Percentiles rank a stretch among this genome's conserved stretches.
phyloP scores from a whole-genome alignment of 345 rosid genomes.

The Bruguiera gymnorhiza region DNA sequence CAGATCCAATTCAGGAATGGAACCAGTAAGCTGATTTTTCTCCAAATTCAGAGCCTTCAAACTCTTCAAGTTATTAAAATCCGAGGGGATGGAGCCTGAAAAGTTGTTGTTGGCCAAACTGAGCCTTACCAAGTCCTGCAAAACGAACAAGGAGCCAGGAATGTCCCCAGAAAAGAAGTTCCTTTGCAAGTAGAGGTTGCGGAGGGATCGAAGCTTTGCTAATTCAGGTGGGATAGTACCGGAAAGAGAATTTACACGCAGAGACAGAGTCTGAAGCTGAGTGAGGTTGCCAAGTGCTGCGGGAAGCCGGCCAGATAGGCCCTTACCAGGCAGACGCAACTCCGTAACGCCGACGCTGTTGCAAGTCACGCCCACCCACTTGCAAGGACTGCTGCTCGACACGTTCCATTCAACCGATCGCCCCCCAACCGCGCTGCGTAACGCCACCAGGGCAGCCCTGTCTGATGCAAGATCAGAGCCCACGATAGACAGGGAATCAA shows the following conservation, averaged over 20 bases:
- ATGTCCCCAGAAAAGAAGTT: slow-evolving; percentile 72
- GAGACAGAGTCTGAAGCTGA: slow-evolving; percentile 54
- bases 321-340: slow-evolving; percentile 70
- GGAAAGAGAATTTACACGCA: slow-evolving; percentile 60
- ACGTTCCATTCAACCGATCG: slow-evolving; percentile 23
- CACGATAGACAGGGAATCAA: background rate
- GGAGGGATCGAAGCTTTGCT: slow-evolving; percentile 52
- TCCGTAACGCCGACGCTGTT: slow-evolving; percentile 37
- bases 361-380: slow-evolving; percentile 70
- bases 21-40: slow-evolving; percentile 35
- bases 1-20: slow-evolving; percentile 30
- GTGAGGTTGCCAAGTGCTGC: slow-evolving; percentile 69
- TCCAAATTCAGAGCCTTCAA: slow-evolving; percentile 35
- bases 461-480: slow-evolving; percentile 27
- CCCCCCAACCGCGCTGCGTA: slow-evolving; percentile 23
- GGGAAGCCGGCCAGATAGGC: slow-evolving; percentile 68
- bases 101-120: slow-evolving; percentile 33
- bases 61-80: slow-evolving; percentile 32
- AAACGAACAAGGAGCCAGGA: slow-evolving; percentile 42
- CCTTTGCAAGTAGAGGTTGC: slow-evolving; percentile 61
- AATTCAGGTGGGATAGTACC: slow-evolving; percentile 78
- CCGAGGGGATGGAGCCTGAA: slow-evolving; percentile 32
- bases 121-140: slow-evolving; percentile 33
- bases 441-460: slow-evolving; percentile 17
- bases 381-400: slow-evolving; percentile 12